Evolutionary conservation across 2,329 filamentous ascomycete genomes (phyloP), one percentile per base, ranked within the genome.

Genomic region (Aschersonia sp.): DNA sequence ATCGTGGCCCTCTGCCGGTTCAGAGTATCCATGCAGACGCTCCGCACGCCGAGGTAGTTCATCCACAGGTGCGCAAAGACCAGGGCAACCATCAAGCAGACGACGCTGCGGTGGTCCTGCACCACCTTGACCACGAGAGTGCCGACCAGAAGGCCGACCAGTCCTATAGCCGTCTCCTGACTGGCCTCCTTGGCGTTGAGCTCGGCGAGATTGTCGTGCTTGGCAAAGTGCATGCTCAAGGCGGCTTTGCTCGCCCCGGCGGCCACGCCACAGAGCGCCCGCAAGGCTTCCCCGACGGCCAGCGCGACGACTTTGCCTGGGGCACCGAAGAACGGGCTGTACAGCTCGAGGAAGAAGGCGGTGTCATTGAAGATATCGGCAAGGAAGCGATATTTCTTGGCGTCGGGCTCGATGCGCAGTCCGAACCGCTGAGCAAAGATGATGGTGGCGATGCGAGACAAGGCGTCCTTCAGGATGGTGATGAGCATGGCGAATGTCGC

Each of bases 131-230:
- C 85, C 10, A 95, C 80, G 2, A 94, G 51, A 45, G 83, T 92
- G 1, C 92, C 92, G 10, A 77, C 78, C 46, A 95, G 73, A 77
- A 97, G 89, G 2, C 92, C 92, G 35, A 95, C 52, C 30, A 97
- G 72, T 2, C 87, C 91, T 49, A 98, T 86, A 28, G 95, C 80
- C 0, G 91, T 97, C 66, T 97, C 92, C 67, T 97, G 92, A 54
- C 86, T 94, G 9, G 89, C 89, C 61, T 97, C 91, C 75, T 95
- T 82, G 49, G 91, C 89, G 66, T 96, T 97, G 49, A 98, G 73
- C 63, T 97, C 91, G 2, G 87, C 91, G 43, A 97, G 67, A 62
- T 96, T 97, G 40, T 88, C 86, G 60, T 81, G 80, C 54, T 74
- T 79, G 6, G 91, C 89, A 70, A 98, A 97, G 65, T 98, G 92